Percentiles rank a stretch among this genome's conserved stretches.
Evolutionary conservation across 345 rosid species (phyloP).

Genomic region (Rhodamnia rubescens): DNA sequence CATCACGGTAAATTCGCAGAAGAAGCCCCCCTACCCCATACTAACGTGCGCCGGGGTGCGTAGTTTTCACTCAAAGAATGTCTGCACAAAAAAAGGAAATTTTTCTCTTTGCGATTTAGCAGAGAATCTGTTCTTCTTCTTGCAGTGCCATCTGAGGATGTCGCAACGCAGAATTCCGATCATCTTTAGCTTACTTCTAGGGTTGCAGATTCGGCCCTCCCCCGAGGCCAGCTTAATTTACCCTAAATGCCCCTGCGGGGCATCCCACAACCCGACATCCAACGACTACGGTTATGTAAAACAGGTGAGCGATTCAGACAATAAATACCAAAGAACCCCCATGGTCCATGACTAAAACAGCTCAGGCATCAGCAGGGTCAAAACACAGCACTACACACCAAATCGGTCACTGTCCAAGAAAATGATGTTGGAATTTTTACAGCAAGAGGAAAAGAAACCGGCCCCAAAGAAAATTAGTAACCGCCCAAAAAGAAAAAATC

Average conservation of each 20-base stretch:
- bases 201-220: not conserved
- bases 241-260: not conserved
- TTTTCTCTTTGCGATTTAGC: not conserved
- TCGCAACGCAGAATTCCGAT: not conserved
- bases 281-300: not conserved
- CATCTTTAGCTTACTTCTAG: not conserved
- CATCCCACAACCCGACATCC: not conserved
- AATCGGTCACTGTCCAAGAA: not conserved
- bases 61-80: slow-evolving; percentile 25
- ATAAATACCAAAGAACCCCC: not conserved
- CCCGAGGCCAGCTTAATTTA: not conserved
- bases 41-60: slow-evolving; percentile 5
- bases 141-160: not conserved
- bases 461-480: not conserved
- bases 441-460: not conserved
- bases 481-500: not conserved
- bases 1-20: not conserved
- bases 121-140: not conserved
- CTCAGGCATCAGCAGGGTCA: not conserved
- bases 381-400: not conserved
- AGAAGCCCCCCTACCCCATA: not conserved
- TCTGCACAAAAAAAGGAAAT: not conserved
- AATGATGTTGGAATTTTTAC: not conserved
- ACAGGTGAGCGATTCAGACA: not conserved
- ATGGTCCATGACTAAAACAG: not conserved